Percentiles rank a stretch among this genome's conserved stretches.
These are phyloP conservation scores for Calonectria naviculata DNA, from an alignment of 2,329 filamentous ascomycete species.

Conservation along the genomic window DNA sequence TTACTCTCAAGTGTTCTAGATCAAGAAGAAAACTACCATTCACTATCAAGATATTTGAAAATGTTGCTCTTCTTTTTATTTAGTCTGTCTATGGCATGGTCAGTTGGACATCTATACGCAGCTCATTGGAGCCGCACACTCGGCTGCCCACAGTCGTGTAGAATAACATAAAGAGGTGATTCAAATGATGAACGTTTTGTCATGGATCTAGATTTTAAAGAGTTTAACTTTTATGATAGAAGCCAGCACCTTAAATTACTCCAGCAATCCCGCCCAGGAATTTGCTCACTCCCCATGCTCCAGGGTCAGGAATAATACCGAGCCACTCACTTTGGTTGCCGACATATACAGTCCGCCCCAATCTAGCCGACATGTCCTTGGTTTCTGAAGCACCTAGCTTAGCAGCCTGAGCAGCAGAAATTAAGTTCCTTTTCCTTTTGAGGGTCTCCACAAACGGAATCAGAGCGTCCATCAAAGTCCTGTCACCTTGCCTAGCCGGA, in stretches of 20 bases:
- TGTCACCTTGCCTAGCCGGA: conserved; percentile 76
- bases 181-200: too few relatives aligned
- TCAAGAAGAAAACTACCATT: too few relatives aligned
- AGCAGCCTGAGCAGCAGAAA: conserved; percentile 66
- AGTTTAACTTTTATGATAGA: not conserved
- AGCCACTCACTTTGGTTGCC: conserved; percentile 68
- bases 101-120: too few relatives aligned
- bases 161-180: too few relatives aligned
- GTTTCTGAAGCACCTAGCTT: conserved; percentile 73
- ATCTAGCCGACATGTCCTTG: conserved; percentile 78
- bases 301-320: conserved; percentile 79
- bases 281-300: conserved; percentile 53
- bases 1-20: too few relatives aligned
- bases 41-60: too few relatives aligned
- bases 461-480: conserved; percentile 79
- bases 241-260: not conserved
- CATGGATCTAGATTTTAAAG: not conserved
- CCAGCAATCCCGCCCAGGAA: not conserved
- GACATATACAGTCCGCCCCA: conserved; percentile 81
- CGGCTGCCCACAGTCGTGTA: too few relatives aligned
- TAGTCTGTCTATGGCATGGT: too few relatives aligned
- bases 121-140: too few relatives aligned
- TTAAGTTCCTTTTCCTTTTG: conserved; percentile 55
- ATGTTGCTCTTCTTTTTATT: too few relatives aligned
- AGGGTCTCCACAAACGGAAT: conserved; percentile 75